phyloP scores from a whole-genome alignment of 805 yeast genomes.

The Scheffersomyces lignosus region DNA sequence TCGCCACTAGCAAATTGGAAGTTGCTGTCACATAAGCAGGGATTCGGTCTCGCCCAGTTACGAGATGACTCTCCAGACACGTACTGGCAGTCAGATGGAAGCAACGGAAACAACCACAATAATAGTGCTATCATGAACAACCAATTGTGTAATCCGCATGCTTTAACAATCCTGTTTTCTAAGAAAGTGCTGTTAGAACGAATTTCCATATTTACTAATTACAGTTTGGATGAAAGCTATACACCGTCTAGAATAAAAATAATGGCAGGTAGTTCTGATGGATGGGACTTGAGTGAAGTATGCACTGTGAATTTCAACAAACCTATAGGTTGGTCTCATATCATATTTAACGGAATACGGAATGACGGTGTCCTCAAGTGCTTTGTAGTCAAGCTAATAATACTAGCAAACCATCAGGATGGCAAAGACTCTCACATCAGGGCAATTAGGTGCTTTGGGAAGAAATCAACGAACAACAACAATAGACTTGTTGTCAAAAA shows the following conservation, averaged over 20 bases:
- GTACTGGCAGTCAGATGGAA: conserved; percentile 96
- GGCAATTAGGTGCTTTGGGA: conserved; percentile 59
- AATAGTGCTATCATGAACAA: conserved; percentile 26
- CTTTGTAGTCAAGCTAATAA: conserved; percentile 59
- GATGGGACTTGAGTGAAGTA: conserved; percentile 73
- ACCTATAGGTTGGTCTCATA: conserved; percentile 79
- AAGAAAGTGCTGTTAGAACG: conserved; percentile 70
- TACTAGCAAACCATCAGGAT: conserved; percentile 82
- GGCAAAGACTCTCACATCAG: conserved; percentile 95
- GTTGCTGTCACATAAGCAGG: conserved; percentile 72
- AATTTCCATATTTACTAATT: conserved; percentile 71
- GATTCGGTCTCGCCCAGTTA: conserved; percentile 68
- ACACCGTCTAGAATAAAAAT: conserved; percentile 75
- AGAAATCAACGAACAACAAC: conserved; percentile 19
- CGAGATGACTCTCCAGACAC: conserved; percentile 69
- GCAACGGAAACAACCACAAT: conserved; percentile 30
- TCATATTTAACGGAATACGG: conserved; percentile 56
- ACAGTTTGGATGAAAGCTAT: conserved; percentile 80
- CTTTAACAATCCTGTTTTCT: conserved; percentile 73
- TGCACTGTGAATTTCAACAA: conserved; percentile 55
- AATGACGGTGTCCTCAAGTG: conserved; percentile 62
- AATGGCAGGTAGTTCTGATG: conserved; percentile 71
- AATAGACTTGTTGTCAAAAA: background rate
- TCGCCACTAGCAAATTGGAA: conserved; percentile 85
- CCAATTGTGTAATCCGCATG: conserved; percentile 71